A percentile compares a stretch with the other conserved stretches of the same genome.
phyloP scores from a whole-genome alignment of 176 grass and related monocot species.

The Calamus simplicifolius region DNA sequence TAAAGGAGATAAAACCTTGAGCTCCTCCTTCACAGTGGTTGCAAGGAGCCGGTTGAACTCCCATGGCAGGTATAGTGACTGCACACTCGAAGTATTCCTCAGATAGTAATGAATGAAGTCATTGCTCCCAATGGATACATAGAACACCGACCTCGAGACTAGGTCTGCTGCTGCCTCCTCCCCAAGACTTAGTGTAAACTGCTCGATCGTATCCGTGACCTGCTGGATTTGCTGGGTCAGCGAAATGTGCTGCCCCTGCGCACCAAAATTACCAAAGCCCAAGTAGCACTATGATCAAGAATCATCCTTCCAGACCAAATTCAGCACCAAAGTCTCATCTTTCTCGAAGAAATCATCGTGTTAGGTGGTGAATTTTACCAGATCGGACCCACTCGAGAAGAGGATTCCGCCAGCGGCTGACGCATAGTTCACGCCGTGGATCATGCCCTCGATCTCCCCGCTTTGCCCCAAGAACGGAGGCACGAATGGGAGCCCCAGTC shows the following conservation, averaged over 20 bases:
- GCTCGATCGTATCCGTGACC: conserved; percentile 53
- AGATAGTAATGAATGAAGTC: conserved; percentile 83
- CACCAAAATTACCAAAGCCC: background rate
- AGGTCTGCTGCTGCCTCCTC: conserved; percentile 40
- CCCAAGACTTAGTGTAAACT: conserved; percentile 50
- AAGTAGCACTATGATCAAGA: too few species aligned
- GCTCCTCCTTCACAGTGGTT: conserved; percentile 45
- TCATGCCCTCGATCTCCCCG: conserved; percentile 30
- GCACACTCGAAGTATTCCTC: conserved; percentile 45
- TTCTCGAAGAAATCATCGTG: background rate
- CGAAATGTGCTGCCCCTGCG: conserved; percentile 62
- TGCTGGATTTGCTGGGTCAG: conserved; percentile 70
- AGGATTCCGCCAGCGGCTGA: conserved; percentile 58
- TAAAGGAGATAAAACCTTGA: conserved; percentile 27
- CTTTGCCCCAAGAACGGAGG: conserved; percentile 51
- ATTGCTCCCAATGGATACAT: conserved; percentile 66
- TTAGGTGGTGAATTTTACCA: conserved; percentile 23
- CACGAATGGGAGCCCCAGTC: conserved; percentile 61
- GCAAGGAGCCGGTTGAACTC: conserved; percentile 74
- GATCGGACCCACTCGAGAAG: conserved; percentile 58
- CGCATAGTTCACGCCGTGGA: conserved; percentile 30
- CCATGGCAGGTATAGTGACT: conserved; percentile 59
- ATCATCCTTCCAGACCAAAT: background rate
- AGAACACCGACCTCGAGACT: conserved; percentile 56
- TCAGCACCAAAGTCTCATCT: background rate